Evolutionary conservation across 345 rosid species (phyloP).

Genomic region (Eucalyptus microcorys): DNA sequence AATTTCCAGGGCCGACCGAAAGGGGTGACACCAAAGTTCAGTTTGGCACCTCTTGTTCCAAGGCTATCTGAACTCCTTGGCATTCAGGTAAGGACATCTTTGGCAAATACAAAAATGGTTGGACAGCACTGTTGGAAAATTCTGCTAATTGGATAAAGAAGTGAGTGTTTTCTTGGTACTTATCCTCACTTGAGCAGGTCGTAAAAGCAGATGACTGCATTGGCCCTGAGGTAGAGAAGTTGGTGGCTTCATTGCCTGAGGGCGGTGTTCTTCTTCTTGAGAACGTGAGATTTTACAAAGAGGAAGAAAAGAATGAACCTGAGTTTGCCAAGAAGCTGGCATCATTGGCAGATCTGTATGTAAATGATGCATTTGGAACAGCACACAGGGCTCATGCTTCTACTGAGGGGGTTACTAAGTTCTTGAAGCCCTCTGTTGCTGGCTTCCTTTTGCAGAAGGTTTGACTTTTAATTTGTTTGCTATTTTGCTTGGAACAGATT

Average conservation of each 20-base stretch:
- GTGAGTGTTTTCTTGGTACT: background rate
- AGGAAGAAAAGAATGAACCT: constrained; percentile 92
- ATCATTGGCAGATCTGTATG: constrained; percentile 75
- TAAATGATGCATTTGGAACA: constrained; percentile 96
- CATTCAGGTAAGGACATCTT: constrained; percentile 37
- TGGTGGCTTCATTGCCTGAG: constrained; percentile 74
- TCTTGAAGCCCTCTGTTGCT: constrained; percentile 89
- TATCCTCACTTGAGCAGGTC: constrained; percentile 17
- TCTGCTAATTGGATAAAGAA: background rate
- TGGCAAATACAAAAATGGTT: background rate
- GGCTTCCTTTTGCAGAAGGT: constrained; percentile 98
- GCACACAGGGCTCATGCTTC: constrained; percentile 99
- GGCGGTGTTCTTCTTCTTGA: constrained; percentile 90
- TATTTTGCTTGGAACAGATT: background rate
- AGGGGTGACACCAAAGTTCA: constrained; percentile 87
- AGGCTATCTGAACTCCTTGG: constrained; percentile 84
- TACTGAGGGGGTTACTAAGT: constrained; percentile 85
- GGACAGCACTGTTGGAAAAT: background rate
- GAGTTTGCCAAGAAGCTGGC: constrained; percentile 95
- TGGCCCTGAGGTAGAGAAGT: constrained; percentile 81
- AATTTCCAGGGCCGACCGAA: constrained; percentile 76
- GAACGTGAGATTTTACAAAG: constrained; percentile 86
- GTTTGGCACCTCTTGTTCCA: constrained; percentile 87
- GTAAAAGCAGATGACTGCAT: constrained; percentile 82
- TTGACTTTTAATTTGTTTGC: background rate